A percentile compares a stretch with the other conserved stretches of the same genome.
Evolutionary conservation across 2,329 filamentous ascomycete genomes (phyloP).

Genomic region (Colletotrichum sp.): DNA sequence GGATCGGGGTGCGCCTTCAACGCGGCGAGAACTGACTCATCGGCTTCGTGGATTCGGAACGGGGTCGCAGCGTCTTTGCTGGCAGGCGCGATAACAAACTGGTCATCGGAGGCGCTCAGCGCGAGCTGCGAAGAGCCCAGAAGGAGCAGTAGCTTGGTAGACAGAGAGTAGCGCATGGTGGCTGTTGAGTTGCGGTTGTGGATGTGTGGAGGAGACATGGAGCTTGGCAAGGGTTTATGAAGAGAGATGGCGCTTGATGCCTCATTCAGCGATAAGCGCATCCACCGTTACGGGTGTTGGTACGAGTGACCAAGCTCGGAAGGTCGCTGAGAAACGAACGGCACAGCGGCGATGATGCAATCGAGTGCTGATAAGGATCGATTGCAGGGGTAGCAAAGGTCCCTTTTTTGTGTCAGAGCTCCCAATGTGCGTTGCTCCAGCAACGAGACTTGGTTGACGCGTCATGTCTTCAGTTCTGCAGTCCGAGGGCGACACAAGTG

Average conservation of each 20-base stretch:
- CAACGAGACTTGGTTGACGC: neutral
- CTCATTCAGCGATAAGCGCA: neutral
- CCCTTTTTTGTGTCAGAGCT: neutral
- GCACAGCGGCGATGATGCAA: neutral
- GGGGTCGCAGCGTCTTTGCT: neutral
- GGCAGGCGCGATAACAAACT: neutral
- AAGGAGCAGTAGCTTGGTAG: slow-evolving; percentile 9
- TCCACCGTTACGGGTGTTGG: neutral
- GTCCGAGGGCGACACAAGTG: neutral
- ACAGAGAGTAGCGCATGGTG: slow-evolving; percentile 7
- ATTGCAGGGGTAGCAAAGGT: neutral
- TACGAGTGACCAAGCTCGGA: neutral
- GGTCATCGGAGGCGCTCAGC: neutral
- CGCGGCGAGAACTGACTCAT: slow-evolving; percentile 27
- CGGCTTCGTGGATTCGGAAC: slow-evolving; percentile 1
- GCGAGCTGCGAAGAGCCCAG: slow-evolving; percentile 15
- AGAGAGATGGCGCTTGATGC: neutral
- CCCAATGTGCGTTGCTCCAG: neutral
- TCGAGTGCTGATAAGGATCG: neutral
- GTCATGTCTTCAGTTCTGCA: neutral
- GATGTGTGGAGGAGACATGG: neutral
- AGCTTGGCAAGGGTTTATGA: neutral
- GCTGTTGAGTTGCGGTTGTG: neutral
- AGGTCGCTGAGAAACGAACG: neutral
- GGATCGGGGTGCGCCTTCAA: slow-evolving; percentile 30